These are phyloP conservation scores for Stipa capillata DNA, from an alignment of 176 grass and related monocot genomes.

Conservation along the genomic window DNA sequence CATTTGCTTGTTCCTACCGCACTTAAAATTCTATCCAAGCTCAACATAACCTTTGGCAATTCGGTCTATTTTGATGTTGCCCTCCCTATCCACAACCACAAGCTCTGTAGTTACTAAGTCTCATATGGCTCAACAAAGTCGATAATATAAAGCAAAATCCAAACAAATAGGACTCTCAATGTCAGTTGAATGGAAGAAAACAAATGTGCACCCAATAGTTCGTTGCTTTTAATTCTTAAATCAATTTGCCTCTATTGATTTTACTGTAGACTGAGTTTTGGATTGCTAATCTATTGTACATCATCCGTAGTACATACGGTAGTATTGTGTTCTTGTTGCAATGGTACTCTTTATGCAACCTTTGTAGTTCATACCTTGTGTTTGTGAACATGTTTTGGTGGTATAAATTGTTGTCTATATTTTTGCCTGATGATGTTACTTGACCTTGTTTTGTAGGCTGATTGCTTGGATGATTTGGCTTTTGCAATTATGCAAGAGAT, in stretches of 20 bases:
- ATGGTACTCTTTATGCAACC: background rate
- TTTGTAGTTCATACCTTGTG: background rate
- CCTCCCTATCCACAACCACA: background rate
- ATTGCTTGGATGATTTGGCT: slow-evolving; percentile 92
- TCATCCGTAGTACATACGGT: background rate
- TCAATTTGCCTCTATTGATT: background rate
- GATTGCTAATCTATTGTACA: background rate
- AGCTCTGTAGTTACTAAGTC: too few relatives aligned
- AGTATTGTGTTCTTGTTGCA: background rate
- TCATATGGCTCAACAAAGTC: background rate
- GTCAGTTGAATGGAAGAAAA: background rate
- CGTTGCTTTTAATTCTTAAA: background rate
- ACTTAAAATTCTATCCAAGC: too few relatives aligned
- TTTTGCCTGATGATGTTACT: background rate
- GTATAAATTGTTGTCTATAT: background rate
- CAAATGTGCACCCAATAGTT: background rate
- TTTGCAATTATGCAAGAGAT: slow-evolving; percentile 96
- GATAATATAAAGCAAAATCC: background rate
- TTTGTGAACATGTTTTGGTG: background rate
- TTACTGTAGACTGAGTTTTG: background rate
- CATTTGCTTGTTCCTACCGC: background rate
- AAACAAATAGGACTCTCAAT: background rate
- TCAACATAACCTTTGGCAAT: background rate
- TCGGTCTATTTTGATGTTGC: background rate
- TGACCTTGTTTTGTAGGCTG: slow-evolving; percentile 44